Evolutionary conservation across 2,329 filamentous ascomycete species (phyloP).

Genomic region (Dactylonectria macrodidyma): DNA sequence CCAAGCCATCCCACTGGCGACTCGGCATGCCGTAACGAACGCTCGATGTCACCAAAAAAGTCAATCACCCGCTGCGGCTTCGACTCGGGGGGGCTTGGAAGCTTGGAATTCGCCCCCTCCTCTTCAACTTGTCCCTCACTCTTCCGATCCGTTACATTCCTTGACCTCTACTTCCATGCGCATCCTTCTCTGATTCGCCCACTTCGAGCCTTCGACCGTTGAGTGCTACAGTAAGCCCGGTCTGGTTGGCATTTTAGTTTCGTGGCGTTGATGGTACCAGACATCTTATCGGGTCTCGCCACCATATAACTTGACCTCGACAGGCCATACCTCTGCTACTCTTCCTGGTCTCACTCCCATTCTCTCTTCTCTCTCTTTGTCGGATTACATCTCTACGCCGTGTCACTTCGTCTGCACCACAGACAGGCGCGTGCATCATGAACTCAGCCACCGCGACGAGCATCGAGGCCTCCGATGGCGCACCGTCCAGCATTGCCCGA

Average conservation of each 20-base stretch:
- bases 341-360: neutral
- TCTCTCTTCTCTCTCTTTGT: conserved; percentile 10
- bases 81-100: conserved; percentile 31
- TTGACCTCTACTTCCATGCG: conserved; percentile 29
- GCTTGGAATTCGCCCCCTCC: conserved; percentile 32
- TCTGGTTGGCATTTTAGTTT: conserved; percentile 7
- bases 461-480: conserved; percentile 50
- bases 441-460: conserved; percentile 59
- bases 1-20: conserved; percentile 26
- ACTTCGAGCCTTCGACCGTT: conserved; percentile 27
- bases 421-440: conserved; percentile 50
- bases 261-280: conserved; percentile 26
- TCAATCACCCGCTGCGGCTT: conserved; percentile 36
- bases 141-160: conserved; percentile 42
- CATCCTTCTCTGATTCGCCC: conserved; percentile 16
- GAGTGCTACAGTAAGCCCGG: conserved; percentile 21
- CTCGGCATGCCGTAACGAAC: conserved; percentile 33
- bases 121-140: conserved; percentile 32
- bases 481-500: conserved; percentile 40
- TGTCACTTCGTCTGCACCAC: conserved; percentile 31
- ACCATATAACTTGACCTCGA: conserved; percentile 28
- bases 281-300: conserved; percentile 32
- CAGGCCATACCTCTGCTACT: conserved; percentile 5
- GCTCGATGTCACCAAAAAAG: conserved; percentile 37
- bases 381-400: conserved; percentile 3